Evolutionary conservation across 345 rosid species (phyloP), one percentile per base, ranked within the genome.

Genomic region (Corchorus olitorius): DNA sequence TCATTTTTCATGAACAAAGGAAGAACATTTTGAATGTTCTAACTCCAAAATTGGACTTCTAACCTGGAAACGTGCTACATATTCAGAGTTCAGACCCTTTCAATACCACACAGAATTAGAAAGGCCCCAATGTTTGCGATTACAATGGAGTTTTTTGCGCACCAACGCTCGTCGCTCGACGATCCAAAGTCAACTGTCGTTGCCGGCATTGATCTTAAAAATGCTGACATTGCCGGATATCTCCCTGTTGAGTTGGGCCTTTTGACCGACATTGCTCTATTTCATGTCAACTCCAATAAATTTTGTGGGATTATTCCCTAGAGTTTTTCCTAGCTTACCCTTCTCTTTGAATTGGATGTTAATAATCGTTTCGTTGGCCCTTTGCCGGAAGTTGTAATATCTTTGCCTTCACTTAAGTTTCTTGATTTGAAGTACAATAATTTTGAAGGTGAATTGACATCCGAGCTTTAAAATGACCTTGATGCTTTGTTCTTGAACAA

Each of bases 211-310:
- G 98, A 94, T 76, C 81, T 94, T 12, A 94, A 94, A 46, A 81
- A 83, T 7, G 97, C 92, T 3, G 98, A 94, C 81, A 90, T 94
- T n/a, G 98, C 97, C 0, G 98, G 93, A 5, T 87, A 89, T 80
- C 82, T 94, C 60, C 97, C 98, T 0, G 83, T 68, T 1, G 97
- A 93, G 80, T 49, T 93, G 73, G 95, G 94, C 62, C 76, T 88
- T 37, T 27, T 92, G 86, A 84, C 89, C 0, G 98, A 94, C 33
- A 20, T 83, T 1, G 93, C 92, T 0, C 70, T 94, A 71, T 85
- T 93, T 70, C 98, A 93, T 73, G 49, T 93, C 16, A 93, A 92
- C 78, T 79, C 94, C 0, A 93, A 93, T 82, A 70, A 95, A 19
- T 90, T 92, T 43, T 93, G 98, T 71, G 98, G 98, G 48, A 83